Evolutionary conservation across 139 green algal species (phyloP).

Genomic region (Chlorella vulgaris): DNA sequence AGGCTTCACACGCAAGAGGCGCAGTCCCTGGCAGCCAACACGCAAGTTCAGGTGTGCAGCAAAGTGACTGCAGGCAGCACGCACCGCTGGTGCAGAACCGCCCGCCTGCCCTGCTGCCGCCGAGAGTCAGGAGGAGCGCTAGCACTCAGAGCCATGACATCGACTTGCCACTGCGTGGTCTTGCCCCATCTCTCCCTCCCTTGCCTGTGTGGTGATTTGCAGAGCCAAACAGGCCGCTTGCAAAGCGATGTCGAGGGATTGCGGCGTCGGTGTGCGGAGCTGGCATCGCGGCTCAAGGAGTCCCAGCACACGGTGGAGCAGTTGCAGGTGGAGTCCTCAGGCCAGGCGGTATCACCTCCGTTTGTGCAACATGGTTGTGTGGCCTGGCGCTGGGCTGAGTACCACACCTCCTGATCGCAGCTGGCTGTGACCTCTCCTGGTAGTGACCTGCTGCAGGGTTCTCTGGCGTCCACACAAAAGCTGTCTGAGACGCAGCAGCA

Average conservation of each 20-base stretch:
- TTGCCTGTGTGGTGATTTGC: neutral
- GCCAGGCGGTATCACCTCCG: too few relatives aligned
- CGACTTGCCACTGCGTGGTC: neutral
- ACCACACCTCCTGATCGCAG: neutral
- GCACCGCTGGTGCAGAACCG: too few relatives aligned
- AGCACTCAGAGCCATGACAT: neutral
- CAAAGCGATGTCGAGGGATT: neutral
- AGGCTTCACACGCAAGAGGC: constrained; percentile 32
- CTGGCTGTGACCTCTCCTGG: neutral
- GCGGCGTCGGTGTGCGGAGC: constrained; percentile 14
- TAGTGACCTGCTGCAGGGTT: neutral
- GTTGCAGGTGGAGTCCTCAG: constrained; percentile 17
- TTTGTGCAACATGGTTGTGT: too few relatives aligned
- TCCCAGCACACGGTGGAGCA: constrained; percentile 1
- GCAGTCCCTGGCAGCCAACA: neutral
- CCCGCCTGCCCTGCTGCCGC: neutral
- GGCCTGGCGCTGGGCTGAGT: too few relatives aligned
- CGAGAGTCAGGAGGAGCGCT: too few relatives aligned
- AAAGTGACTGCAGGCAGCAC: neutral
- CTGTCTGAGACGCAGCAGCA: constrained; percentile 12
- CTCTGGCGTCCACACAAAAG: constrained; percentile 2
- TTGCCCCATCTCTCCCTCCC: too few relatives aligned
- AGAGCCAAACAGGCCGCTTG: neutral
- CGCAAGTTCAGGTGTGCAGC: constrained; percentile 2
- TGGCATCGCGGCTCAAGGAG: constrained; percentile 6